Percentiles rank a stretch among this genome's conserved stretches.
Conservation (phyloP, 192 early-diverging fungal genomes). For the Coemansia nantahalensis region DNA sequence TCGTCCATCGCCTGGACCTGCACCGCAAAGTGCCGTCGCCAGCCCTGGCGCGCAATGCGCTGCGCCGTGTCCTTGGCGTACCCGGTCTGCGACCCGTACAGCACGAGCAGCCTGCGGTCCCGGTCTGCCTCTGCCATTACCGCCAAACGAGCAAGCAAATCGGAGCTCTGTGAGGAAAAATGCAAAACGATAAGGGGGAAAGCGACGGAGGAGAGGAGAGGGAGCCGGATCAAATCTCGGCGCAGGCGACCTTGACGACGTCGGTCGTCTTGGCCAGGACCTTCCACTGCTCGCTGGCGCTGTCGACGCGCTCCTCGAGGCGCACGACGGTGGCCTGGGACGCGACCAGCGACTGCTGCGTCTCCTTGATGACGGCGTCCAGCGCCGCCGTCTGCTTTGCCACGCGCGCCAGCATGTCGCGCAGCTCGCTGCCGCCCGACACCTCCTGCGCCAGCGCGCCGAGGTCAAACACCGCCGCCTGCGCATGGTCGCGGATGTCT, state of each 20-base stretch:
- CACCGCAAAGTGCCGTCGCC: slow-evolving; percentile 68
- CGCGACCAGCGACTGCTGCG: slow-evolving; percentile 34
- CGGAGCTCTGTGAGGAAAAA: too few species aligned
- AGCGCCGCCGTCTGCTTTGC: slow-evolving; percentile 37
- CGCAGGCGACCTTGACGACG: slow-evolving; percentile 37
- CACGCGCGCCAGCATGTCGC: slow-evolving; percentile 28
- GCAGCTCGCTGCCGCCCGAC: slow-evolving; percentile 42
- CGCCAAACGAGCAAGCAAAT: too few species aligned
- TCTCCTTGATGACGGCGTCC: slow-evolving; percentile 29
- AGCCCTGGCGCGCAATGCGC: slow-evolving; percentile 72
- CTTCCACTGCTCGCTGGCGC: slow-evolving; percentile 31
- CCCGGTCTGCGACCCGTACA: slow-evolving; percentile 94
- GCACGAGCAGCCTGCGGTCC: slow-evolving; percentile 59
- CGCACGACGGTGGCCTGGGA: slow-evolving; percentile 10
- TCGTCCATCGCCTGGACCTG: slow-evolving; percentile 74
- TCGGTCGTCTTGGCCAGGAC: slow-evolving; percentile 41
- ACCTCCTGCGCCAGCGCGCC: slow-evolving; percentile 39
- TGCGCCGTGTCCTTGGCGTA: slow-evolving; percentile 89
- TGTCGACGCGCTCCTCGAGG: slow-evolving; percentile 22
- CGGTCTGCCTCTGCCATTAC: too few species aligned
- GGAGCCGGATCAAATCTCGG: slow-evolving; percentile 10
- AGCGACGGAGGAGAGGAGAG: not conserved
- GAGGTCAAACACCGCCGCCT: slow-evolving; percentile 26
- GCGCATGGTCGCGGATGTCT: slow-evolving; percentile 47
- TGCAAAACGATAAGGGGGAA: too few species aligned